Evolutionary conservation across 257 asterid species (phyloP).

Genomic region (Catharanthus roseus): DNA sequence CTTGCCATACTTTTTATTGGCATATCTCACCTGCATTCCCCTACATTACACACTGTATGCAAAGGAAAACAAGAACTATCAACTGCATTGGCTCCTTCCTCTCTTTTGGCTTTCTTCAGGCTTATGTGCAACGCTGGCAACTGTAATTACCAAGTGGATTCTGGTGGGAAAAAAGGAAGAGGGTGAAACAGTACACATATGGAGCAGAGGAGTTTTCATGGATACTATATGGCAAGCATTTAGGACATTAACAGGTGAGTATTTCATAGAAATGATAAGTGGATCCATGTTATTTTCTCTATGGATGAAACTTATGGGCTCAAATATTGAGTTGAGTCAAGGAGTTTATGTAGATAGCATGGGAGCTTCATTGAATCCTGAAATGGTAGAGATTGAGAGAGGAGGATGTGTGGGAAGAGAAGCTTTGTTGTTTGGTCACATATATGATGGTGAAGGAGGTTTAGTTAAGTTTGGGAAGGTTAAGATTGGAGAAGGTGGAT

Average conservation of each 20-base stretch:
- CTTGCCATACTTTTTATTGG: conserved; percentile 55
- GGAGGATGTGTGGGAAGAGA: conserved; percentile 72
- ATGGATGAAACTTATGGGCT: conserved; percentile 86
- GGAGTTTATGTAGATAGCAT: conserved; percentile 76
- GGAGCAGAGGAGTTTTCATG: conserved; percentile 55
- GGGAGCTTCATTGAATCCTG: conserved; percentile 80
- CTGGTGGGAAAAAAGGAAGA: conserved; percentile 65
- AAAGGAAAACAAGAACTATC: conserved; percentile 25
- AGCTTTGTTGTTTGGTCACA: conserved; percentile 70
- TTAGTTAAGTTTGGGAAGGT: conserved; percentile 74
- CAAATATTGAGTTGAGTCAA: conserved; percentile 42
- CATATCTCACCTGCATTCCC: conserved; percentile 42
- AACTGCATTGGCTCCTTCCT: conserved; percentile 55
- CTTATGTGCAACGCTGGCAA: conserved; percentile 34
- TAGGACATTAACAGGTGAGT: conserved; percentile 61
- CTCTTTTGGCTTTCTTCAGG: conserved; percentile 75
- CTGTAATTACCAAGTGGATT: conserved; percentile 51
- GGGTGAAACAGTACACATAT: conserved; percentile 50
- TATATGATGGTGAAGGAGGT: conserved; percentile 80
- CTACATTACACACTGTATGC: conserved; percentile 29
- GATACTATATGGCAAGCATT: conserved; percentile 88
- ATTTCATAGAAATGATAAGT: conserved; percentile 58
- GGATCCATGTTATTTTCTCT: conserved; percentile 55
- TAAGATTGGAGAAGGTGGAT: conserved; percentile 62
- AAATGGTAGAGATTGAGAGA: conserved; percentile 69